Evolutionary conservation across 2,329 filamentous ascomycete species (phyloP), one percentile per base, ranked within the genome.

Genomic region (Dothiorella sarmentorum): DNA sequence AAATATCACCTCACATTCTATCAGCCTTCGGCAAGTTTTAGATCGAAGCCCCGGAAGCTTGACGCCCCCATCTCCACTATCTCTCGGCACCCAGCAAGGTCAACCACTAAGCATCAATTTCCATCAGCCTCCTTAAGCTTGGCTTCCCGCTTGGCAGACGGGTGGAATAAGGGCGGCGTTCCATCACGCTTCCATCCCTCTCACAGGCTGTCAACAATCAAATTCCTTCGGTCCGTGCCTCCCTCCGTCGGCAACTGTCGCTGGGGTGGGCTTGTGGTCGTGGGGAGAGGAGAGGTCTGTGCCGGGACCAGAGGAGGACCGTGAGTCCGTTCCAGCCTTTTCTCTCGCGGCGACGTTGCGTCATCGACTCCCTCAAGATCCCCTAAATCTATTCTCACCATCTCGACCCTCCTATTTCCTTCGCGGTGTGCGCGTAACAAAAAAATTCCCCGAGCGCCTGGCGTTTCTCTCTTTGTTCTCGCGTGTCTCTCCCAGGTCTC

Each of bases 251-350:
- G 49, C 49, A 53, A 35, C n/a, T 51, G 49, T 53, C 49, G 49
- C 49, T 53, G 49, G 49, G 49, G 38, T n/a, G n/a, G 49, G 49
- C 49, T 53, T 53, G 49, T 35, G 49, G 20, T 33, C 24, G 49
- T 33, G n/a, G 10, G 7, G 29, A 9, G 29, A 13, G 29, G 10
- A 9, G 13, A 13, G 29, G 29, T 13, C 15, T 31, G 29, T 31
- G 10, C 15, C n/a, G n/a, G 9, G 11, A 20, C 15, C 5, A 20
- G 20, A 40, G 17, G 37, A 6, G 20, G 40, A 18, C 20, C 40
- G 37, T 27, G 40, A 43, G 22, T 22, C 18, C 13, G 18, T 29
- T 20, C 20, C 45, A 29, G 40, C 40, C 40, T 31, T 20, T n/a
- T n/a, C n/a, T n/a, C n/a, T n/a, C n/a, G n/a, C n/a, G n/a, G n/a